Evolutionary conservation across 2,329 filamentous ascomycete species (phyloP), one percentile per base, ranked within the genome.

Genomic region (Neofusicoccum cordaticola): DNA sequence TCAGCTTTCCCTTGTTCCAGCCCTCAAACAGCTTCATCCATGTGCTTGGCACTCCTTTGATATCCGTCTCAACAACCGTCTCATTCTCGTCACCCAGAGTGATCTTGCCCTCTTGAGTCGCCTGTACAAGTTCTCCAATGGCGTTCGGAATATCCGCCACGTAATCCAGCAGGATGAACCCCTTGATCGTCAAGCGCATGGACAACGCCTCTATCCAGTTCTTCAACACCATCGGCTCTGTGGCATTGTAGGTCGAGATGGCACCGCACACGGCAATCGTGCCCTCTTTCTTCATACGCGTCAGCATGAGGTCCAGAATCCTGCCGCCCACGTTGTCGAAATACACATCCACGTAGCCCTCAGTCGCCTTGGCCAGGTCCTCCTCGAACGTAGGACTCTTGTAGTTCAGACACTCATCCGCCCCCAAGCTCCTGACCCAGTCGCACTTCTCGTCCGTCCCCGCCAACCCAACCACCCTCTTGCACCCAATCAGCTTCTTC

Each of bases 121-220:
- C 69, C 65, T 71, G 65, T 0, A 72, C 65, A 27, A 77, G 63
- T 37, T 53, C 39, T n/a, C 13, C 48, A 2, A 57, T 31, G 1
- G 13, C 34, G 17, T 27, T 13, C 22, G 31, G n/a, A 15, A 58
- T 34, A 35, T 69, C 19, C 8, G 51, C 27, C 37, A 27, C 13
- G 2, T 27, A 91, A 74, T 93, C 90, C 64, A 90, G 85, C 56
- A 92, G 84, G 67, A 93, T 88, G 76, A 93, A 93, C 0, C 81
- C 81, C 66, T 72, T 74, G 22, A 83, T 70, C 58, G 75, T 74
- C 27, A 82, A 67, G n/a, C 80, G 69, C 67, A 81, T 83, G 53
- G 50, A 48, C 27, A 73, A 73, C 22, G 82, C 70, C 71, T 81
- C 77, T 65, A 78, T 77, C 78, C 79, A 81, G 66, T 81, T 82